phyloP scores from a whole-genome alignment of 208 protist species.

The Zelonia costaricensis region DNA sequence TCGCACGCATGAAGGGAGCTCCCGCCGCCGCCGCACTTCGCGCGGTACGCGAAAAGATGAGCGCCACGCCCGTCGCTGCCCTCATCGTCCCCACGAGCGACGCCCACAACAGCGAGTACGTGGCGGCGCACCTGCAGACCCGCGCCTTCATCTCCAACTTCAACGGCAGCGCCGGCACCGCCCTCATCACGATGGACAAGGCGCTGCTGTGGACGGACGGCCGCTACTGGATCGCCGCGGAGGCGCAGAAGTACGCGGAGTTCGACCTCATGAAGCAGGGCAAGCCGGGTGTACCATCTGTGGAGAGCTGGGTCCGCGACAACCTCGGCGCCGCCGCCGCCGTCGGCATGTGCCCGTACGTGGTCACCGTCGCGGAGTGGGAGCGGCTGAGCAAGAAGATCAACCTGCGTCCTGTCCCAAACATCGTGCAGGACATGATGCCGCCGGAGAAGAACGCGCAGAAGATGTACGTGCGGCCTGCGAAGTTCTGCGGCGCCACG shows the following conservation, averaged over 20 bases:
- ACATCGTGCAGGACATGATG: conserved; percentile 55
- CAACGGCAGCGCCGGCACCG: conserved; percentile 93
- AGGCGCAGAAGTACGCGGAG: conserved; percentile 72
- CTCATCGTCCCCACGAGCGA: conserved; percentile 93
- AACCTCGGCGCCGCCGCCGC: conserved; percentile 39
- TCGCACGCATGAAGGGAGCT: too few relatives aligned
- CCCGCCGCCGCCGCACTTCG: too few relatives aligned
- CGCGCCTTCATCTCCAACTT: conserved; percentile 96
- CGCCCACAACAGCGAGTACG: conserved; percentile 97
- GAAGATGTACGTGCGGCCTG: conserved; percentile 56
- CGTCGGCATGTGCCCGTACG: conserved; percentile 72
- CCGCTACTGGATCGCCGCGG: conserved; percentile 96
- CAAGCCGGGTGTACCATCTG: conserved; percentile 46
- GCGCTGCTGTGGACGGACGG: conserved; percentile 97
- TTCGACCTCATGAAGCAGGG: conserved; percentile 89
- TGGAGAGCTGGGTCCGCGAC: conserved; percentile 70
- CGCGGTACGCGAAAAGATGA: conserved; percentile 80
- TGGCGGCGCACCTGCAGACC: conserved; percentile 84
- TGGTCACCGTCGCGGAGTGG: conserved; percentile 81
- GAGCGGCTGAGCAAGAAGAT: conserved; percentile 59
- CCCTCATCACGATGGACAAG: conserved; percentile 68
- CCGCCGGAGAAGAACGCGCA: conserved; percentile 13
- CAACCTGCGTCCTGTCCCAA: conserved; percentile 30
- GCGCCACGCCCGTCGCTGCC: conserved; percentile 51
- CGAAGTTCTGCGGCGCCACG: conserved; percentile 69